Evolutionary conservation across 2,329 filamentous ascomycete genomes (phyloP).

Genomic region (Neoascochyta sp.): DNA sequence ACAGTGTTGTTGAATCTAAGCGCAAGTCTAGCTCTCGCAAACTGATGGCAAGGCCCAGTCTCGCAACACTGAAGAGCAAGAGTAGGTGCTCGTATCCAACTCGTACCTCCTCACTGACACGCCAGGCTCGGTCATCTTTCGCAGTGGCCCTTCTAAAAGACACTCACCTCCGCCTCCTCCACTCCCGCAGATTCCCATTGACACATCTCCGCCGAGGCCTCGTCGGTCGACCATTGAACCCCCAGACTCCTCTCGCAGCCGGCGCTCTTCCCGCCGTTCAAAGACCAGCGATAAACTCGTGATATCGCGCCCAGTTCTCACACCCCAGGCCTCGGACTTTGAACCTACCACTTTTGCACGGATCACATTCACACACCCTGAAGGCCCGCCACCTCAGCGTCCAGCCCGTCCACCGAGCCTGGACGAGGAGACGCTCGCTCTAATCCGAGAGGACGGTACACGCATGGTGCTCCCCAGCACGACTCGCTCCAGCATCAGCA

Average conservation of each 20-base stretch:
- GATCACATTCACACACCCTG: conserved; percentile 12
- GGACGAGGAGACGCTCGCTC: conserved; percentile 11
- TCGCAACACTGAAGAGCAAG: conserved; percentile 11
- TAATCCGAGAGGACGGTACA: conserved; percentile 12
- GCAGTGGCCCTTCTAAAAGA: conserved; percentile 1
- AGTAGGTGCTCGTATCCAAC: conserved; percentile 3
- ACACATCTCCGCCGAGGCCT: conserved; percentile 1
- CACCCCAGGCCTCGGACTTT: conserved; percentile 5
- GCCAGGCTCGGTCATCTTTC: conserved; percentile 17
- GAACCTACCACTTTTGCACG: conserved; percentile 4
- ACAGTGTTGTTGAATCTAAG: no score
- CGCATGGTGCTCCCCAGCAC: conserved; percentile 12
- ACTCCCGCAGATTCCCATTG: conserved; percentile 13
- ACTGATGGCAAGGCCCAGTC: conserved; percentile 10
- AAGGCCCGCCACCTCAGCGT: conserved; percentile 11
- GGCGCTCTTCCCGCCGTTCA: conserved; percentile 3
- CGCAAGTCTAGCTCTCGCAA: no score
- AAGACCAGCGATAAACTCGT: conserved; percentile 1
- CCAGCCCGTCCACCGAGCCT: conserved; percentile 15
- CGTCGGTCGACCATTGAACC: conserved; percentile 3
- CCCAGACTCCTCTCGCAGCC: conserved; percentile 1
- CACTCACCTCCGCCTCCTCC: conserved; percentile 14
- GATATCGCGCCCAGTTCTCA: conserved; percentile 15
- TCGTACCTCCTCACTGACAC: not conserved
- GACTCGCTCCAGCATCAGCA: conserved; percentile 9